These are phyloP conservation scores for Strigomonas galati DNA, from an alignment of 208 protist genomes.

Conservation along the genomic window DNA sequence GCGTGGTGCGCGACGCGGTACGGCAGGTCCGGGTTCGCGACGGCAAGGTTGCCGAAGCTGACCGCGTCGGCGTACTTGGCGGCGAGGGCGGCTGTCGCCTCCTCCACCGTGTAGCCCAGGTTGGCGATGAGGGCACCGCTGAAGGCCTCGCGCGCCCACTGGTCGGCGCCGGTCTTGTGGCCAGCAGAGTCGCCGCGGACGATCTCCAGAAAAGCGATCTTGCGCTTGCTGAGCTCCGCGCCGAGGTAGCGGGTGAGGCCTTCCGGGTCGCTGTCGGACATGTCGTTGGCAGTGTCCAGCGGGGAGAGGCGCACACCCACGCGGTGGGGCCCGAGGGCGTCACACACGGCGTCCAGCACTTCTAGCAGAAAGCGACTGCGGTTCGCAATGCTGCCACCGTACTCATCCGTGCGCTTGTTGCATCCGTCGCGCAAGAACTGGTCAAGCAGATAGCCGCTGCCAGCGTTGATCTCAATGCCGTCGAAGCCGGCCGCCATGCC, in stretches of 20 bases:
- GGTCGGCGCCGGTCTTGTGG: conserved; percentile 11
- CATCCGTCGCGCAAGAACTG: conserved; percentile 46
- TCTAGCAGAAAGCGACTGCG: conserved; percentile 41
- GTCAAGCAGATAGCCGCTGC: conserved; percentile 74
- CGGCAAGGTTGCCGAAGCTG: conserved; percentile 32
- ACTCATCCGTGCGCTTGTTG: conserved; percentile 63
- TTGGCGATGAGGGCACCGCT: conserved; percentile 23
- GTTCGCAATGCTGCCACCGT: conserved; percentile 69
- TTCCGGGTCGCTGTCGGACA: conserved; percentile 17
- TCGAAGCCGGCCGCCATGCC: conserved; percentile 65
- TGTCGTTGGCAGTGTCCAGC: conserved; percentile 8
- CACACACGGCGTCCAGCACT: conserved; percentile 33
- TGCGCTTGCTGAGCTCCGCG: conserved; percentile 19
- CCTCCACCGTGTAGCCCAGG: conserved; percentile 24
- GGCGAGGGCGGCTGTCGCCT: conserved; percentile 24
- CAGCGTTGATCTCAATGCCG: conserved; percentile 71
- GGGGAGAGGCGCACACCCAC: conserved; percentile 41
- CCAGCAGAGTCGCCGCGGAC: conserved; percentile 1
- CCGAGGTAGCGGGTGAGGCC: conserved; percentile 13
- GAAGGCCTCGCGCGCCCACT: conserved; percentile 27
- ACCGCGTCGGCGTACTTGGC: conserved; percentile 36
- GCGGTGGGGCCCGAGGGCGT: conserved; percentile 18
- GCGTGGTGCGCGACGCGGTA: conserved; percentile 15
- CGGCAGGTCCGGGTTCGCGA: conserved; percentile 59
- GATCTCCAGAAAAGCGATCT: conserved; percentile 25